Evolutionary conservation across 805 yeast species (phyloP), one percentile per base, ranked within the genome.

Genomic region (Candida awuae): DNA sequence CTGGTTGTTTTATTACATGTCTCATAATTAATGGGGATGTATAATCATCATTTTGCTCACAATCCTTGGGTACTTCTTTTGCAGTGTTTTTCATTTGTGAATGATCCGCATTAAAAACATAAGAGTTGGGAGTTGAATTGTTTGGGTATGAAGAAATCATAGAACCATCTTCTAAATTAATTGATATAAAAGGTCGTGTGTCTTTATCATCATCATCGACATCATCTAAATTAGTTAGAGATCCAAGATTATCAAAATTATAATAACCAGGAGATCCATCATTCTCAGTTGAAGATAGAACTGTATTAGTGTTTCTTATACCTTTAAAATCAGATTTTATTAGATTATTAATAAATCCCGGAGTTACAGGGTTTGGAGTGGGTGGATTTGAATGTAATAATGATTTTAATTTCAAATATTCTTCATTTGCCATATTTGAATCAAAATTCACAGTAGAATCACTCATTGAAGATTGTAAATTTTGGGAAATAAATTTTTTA

Each of bases 1-100:
- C 60, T 43, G 76, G 51, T 55, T 32, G 71, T 57, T 65, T 73
- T 58, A 75, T 73, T 13, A 75, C 59, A 52, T 77, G 78, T 44
- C 80, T 68, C 41, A 76, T 63, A 10, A 71, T 64, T 41, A 77
- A 53, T 6, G 84, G 84, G 4, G 79, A 68, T 4, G 77, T 69
- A 52, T 75, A 77, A 35, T 67, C 72, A 26, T 57, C 58, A 38
- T 54, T 54, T 37, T 62, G 59, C 21, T 47, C 45, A 52, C 68
- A 32, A 59, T 67, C 56, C 54, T 53, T 29, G 56, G 78, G 56
- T 51, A 65, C 35, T 59, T 48, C 38, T 63, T 70, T 49, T 55
- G 73, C 54, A 6, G 73, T 68, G 51, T 73, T 76, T 6, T 74
- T 71, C 50, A 73, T 62, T 63, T 65, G 64, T 34, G 70, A 57